Base-by-base conservation (phyloP, 179 eudicot species). In the Camellia oleifera region DNA sequence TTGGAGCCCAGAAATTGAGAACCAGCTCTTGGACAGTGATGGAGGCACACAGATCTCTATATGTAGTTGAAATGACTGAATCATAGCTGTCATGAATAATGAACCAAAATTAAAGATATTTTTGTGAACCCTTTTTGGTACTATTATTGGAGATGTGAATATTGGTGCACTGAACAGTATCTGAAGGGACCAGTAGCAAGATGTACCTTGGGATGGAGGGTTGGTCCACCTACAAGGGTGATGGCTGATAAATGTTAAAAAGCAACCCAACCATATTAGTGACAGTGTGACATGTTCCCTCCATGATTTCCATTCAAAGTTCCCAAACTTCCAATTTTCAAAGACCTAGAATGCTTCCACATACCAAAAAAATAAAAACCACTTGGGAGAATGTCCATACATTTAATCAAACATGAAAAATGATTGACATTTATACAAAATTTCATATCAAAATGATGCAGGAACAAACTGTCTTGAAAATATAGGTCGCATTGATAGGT, bases 181-280 rank as follows among this genome's bases (percentile, higher is more conserved):
- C 6, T 60, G 0, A 12, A 58, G 56, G n/a, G 53, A 61, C 63
- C 77, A 60, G 46, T 44, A 45, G 56, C 57, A 60, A 75, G 54
- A n/a, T 42, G 52, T 63, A n/a, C 61, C n/a, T 75, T 17, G 60
- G 53, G 48, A n/a, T 62, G 42, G 56, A 75, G 53, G 48, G 56
- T 62, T 60, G 68, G 78, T 75, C 68, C 78, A 75, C 69, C 77
- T 56, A 71, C 45, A 53, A 26, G 53, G 2, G 53, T 69, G 72
- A 69, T 69, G 52, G 10, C 12, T 5, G 53, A 58, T 15, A 7
- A 14, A 5, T 14, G 14, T 23, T 56, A 7, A 23, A 32, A 14
- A 44, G 64, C 26, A 56, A 54, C 46, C 42, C 10, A 56, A 6
- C 10, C 2, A 74, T 11, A 18, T 64, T 15, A 56, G 62, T 40